A percentile compares a stretch with the other conserved stretches of the same genome.
These are phyloP conservation scores for Metschnikowia amazonensis DNA, from an alignment of 805 yeast species.

Conservation along the genomic window DNA sequence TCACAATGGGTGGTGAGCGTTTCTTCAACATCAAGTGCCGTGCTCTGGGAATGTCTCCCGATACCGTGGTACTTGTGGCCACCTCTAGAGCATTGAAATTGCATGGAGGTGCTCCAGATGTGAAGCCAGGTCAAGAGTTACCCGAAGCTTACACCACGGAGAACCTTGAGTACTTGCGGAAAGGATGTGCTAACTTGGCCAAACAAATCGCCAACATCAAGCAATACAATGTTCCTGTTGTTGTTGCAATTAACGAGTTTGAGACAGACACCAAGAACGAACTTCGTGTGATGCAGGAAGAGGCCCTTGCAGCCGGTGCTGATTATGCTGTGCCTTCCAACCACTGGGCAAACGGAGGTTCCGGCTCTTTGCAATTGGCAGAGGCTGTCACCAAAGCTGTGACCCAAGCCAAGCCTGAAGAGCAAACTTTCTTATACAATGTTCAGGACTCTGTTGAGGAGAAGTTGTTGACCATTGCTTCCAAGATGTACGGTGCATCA, in stretches of 20 bases:
- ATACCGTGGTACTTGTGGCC: slow-evolving; percentile 89
- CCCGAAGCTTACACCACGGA: slow-evolving; percentile 80
- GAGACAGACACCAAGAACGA: slow-evolving; percentile 79
- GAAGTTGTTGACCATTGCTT: slow-evolving; percentile 75
- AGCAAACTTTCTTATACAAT: slow-evolving; percentile 60
- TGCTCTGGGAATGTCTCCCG: slow-evolving; percentile 82
- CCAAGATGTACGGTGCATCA: slow-evolving; percentile 89
- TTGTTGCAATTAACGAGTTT: slow-evolving; percentile 90
- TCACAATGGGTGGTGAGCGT: slow-evolving; percentile 99
- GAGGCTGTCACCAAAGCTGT: slow-evolving; percentile 76
- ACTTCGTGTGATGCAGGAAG: slow-evolving; percentile 71
- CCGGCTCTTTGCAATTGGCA: slow-evolving; percentile 83
- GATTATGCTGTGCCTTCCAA: slow-evolving; percentile 82
- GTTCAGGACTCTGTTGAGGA: slow-evolving; percentile 70
- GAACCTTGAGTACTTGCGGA: slow-evolving; percentile 69
- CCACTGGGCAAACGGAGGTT: slow-evolving; percentile 96
- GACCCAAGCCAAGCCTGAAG: slow-evolving; percentile 18
- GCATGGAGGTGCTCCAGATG: slow-evolving; percentile 97
- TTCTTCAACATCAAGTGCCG: slow-evolving; percentile 95
- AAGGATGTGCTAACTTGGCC: slow-evolving; percentile 82
- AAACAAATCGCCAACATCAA: slow-evolving; percentile 87
- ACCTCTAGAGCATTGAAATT: slow-evolving; percentile 95
- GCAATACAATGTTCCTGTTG: slow-evolving; percentile 84
- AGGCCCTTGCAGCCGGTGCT: slow-evolving; percentile 90
- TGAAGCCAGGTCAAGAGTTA: slow-evolving; percentile 85